These are phyloP conservation scores for Phyllosticta paracitricarpa DNA, from an alignment of 2,329 filamentous ascomycete genomes.

Conservation along the genomic window DNA sequence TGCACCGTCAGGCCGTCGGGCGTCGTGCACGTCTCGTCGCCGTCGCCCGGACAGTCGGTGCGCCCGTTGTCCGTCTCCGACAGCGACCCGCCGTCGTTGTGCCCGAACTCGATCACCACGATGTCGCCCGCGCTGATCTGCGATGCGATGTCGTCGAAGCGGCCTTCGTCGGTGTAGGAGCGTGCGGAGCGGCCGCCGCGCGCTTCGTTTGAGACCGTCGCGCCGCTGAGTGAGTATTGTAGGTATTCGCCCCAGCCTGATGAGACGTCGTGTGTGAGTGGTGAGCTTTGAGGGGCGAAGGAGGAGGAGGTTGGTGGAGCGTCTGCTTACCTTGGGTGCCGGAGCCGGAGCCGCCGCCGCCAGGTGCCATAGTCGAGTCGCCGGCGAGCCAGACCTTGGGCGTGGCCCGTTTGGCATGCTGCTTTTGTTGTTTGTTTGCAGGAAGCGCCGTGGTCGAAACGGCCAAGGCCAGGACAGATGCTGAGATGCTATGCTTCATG, in stretches of 20 bases:
- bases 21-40: conserved; percentile 40
- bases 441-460: conserved; percentile 1
- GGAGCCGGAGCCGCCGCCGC: conserved; percentile 27
- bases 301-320: not conserved
- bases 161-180: conserved; percentile 54
- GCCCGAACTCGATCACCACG: conserved; percentile 59
- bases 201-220: conserved; percentile 48
- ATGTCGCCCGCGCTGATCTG: conserved; percentile 47
- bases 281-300: not conserved
- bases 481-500: conserved; percentile 7
- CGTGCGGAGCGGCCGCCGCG: conserved; percentile 55
- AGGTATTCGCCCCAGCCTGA: conserved; percentile 53
- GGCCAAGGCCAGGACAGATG: conserved; percentile 4
- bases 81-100: conserved; percentile 51
- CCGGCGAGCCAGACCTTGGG: conserved; percentile 41
- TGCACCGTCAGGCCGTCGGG: conserved; percentile 42
- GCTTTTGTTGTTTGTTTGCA: not conserved
- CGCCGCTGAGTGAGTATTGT: conserved; percentile 36
- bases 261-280: not conserved
- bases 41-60: conserved; percentile 46
- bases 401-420: conserved; percentile 18
- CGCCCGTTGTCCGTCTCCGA: conserved; percentile 46
- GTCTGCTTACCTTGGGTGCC: conserved; percentile 15
- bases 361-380: conserved; percentile 49
- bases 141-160: conserved; percentile 47